phyloP scores from a whole-genome alignment of 768 basidiomycete genomes.

The Panaeolus papilionaceus region DNA sequence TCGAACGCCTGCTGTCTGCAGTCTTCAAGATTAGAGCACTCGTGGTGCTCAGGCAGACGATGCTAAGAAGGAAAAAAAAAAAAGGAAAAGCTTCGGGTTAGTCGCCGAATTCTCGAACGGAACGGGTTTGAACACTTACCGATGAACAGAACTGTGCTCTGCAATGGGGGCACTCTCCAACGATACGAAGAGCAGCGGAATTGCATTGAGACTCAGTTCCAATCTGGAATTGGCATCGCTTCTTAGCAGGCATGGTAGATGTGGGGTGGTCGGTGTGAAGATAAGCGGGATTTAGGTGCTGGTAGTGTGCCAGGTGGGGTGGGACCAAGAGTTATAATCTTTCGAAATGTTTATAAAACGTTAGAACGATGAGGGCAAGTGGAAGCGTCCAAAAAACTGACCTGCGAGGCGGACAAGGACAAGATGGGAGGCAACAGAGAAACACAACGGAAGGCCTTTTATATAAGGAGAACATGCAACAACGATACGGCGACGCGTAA shows the following conservation, averaged over 20 bases:
- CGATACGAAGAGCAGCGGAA: slow-evolving; percentile 81
- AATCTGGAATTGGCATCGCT: slow-evolving; percentile 78
- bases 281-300: slow-evolving; percentile 22
- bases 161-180: slow-evolving; percentile 87
- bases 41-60: slow-evolving; percentile 88
- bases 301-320: slow-evolving; percentile 17
- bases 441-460: slow-evolving; percentile 22
- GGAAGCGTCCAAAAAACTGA: slow-evolving; percentile 18
- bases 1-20: slow-evolving; percentile 90
- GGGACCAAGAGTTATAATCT: slow-evolving; percentile 9
- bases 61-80: slow-evolving; percentile 56
- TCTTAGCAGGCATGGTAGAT: slow-evolving; percentile 77
- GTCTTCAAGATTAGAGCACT: slow-evolving; percentile 81
- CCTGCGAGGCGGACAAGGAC: slow-evolving; percentile 24
- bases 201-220: slow-evolving; percentile 66
- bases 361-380: slow-evolving; percentile 12
- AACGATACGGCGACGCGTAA: slow-evolving; percentile 38
- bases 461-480: slow-evolving; percentile 33
- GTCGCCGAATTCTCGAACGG: slow-evolving; percentile 19
- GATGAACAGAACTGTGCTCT: slow-evolving; percentile 76
- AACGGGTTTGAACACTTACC: slow-evolving; percentile 41
- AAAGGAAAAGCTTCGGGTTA: slow-evolving; percentile 20
- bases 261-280: slow-evolving; percentile 14
- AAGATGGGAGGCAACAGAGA: slow-evolving; percentile 25
- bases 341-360: background rate